phyloP scores from a whole-genome alignment of 169 alveolate genomes.

The Perkinsus olseni region DNA sequence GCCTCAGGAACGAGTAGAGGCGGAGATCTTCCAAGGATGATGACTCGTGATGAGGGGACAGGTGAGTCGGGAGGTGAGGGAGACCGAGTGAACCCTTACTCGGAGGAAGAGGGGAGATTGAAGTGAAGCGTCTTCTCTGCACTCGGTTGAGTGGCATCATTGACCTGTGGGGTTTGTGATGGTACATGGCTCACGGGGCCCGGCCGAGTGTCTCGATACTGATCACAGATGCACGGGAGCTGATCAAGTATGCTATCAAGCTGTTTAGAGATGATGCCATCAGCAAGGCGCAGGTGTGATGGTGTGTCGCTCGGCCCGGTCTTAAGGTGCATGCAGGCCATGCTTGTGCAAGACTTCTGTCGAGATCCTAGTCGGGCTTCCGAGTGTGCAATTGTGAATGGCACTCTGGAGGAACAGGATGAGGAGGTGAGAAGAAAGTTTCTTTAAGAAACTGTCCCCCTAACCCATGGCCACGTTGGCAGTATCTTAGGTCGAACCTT shows the following conservation, averaged over 20 bases:
- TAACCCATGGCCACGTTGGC: no score
- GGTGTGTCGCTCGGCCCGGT: neutral
- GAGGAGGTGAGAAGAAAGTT: neutral
- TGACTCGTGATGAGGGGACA: neutral
- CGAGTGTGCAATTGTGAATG: neutral
- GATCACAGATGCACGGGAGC: neutral
- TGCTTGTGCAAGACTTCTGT: neutral
- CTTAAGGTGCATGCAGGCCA: neutral
- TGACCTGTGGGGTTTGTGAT: no score
- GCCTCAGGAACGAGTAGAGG: neutral
- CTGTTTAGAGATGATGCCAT: neutral
- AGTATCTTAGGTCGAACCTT: no score
- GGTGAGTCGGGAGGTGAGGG: neutral
- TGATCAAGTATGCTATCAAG: neutral
- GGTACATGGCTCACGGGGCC: no score
- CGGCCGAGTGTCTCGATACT: no score
- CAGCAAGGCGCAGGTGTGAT: neutral
- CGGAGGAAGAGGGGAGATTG: no score
- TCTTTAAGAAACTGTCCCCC: no score
- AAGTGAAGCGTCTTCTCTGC: no score
- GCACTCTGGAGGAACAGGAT: neutral
- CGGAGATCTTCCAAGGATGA: neutral
- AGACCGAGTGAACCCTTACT: no score
- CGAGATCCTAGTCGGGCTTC: neutral
- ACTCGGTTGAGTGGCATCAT: no score